Base-by-base conservation (phyloP, 2,329 filamentous ascomycete species). In the Ophiostoma sp. region DNA sequence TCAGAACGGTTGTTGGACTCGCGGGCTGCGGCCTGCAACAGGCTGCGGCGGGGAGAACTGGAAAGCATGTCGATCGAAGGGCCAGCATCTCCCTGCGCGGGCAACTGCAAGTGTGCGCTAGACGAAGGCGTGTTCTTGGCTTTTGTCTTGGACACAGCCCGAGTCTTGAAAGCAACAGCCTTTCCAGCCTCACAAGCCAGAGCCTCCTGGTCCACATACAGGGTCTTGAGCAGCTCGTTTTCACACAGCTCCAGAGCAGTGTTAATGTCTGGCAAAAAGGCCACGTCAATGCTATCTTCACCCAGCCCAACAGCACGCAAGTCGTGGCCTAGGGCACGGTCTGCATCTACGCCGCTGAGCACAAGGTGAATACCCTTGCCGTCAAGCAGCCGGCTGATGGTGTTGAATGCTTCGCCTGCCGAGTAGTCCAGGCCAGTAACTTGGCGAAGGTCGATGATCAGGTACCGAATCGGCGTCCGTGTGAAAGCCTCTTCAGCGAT, bases 391-490 rank as follows among this genome's bases (percentile, higher is more conserved):
- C 95, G 87, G 75, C 93, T 95, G 77, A 99, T 93, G 14, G 93
- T 90, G 70, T 91, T 93, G 76, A 99, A 98, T 0, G 92, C 95
- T 77, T 99, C 95, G 0, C 93, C 94, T 0, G 95, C 94, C 0
- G 94, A 98, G 76, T 97, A 99, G 78, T 99, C 95, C 36, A 98
- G 86, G 7, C 94, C 95, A 14, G 90, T 93, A 58, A 99, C 95
- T 71, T 95, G 90, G 72, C 87, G 88, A 73, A 99, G 85, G 76
- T 99, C 95, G 52, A 99, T 82, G 18, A 99, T 87, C 58, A 99
- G 82, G 76, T 93, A 99, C 72, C 92, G 89, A 75, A 98, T 95
- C 0, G 94, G 93, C 66, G 88, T 85, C 72, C 86, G 81, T 40
- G 82, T 81, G 75, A 97, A 98, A 2, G 88, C 85, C 70, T 94